Evolutionary conservation across 169 alveolate genomes (phyloP).

Genomic region (Theileria parva): DNA sequence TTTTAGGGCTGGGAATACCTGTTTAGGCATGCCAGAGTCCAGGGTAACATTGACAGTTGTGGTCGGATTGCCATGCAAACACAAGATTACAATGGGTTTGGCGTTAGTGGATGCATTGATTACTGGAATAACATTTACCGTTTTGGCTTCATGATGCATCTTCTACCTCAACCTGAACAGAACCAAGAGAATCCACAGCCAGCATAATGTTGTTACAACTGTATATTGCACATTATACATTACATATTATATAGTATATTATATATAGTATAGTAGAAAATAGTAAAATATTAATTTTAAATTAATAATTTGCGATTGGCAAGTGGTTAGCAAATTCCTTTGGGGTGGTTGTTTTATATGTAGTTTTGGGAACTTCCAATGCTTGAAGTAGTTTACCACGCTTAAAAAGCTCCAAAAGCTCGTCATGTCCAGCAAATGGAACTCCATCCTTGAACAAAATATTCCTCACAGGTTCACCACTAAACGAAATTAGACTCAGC

Average conservation of each 20-base stretch:
- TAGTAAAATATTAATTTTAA: not conserved
- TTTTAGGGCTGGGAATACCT: slow-evolving; percentile 87
- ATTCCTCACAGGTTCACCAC: slow-evolving; percentile 43
- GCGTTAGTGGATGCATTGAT: slow-evolving; percentile 87
- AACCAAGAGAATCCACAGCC: slow-evolving; percentile 48
- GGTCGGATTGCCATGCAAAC: slow-evolving; percentile 88
- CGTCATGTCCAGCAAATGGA: slow-evolving; percentile 56
- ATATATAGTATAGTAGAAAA: not conserved
- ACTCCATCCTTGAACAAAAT: slow-evolving; percentile 55
- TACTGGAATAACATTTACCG: slow-evolving; percentile 83
- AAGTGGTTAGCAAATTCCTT: slow-evolving; percentile 39
- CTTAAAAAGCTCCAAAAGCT: slow-evolving; percentile 53
- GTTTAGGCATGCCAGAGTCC: slow-evolving; percentile 90
- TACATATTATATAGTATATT: not conserved
- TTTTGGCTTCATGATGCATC: slow-evolving; percentile 91
- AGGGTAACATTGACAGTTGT: slow-evolving; percentile 86
- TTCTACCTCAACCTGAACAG: slow-evolving; percentile 78
- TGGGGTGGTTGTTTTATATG: slow-evolving; percentile 6
- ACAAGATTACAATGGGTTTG: slow-evolving; percentile 87
- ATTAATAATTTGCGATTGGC: slow-evolving; percentile 61
- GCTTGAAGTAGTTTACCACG: slow-evolving; percentile 65
- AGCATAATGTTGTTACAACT: not conserved
- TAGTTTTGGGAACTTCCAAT: slow-evolving; percentile 19
- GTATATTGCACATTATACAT: not conserved
- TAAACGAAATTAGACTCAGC: not conserved